Percentiles rank a stretch among this genome's conserved stretches.
Evolutionary conservation across 2,329 filamentous ascomycete genomes (phyloP).

Genomic region (Ampelomyces quisqualis): DNA sequence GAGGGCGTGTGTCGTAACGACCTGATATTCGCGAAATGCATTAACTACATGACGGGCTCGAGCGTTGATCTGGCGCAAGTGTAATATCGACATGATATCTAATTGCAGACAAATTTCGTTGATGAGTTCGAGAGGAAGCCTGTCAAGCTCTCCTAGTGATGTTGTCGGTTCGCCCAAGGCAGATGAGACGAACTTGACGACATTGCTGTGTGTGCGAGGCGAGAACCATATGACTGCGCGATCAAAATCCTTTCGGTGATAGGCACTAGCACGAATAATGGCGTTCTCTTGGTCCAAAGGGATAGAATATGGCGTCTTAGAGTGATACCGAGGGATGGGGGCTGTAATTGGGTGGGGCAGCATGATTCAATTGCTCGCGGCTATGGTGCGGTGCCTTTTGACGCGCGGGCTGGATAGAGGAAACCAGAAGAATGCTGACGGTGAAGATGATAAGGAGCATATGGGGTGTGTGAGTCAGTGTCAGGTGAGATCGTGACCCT

Average conservation of each 20-base stretch:
- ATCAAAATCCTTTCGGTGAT: constrained; percentile 33
- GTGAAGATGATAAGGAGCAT: too few relatives aligned
- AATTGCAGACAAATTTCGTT: constrained; percentile 27
- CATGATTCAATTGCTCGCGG: background rate
- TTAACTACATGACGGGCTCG: constrained; percentile 23
- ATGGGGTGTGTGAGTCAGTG: too few relatives aligned
- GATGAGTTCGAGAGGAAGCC: constrained; percentile 38
- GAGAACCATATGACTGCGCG: constrained; percentile 39
- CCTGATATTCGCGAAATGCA: constrained; percentile 27
- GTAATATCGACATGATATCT: constrained; percentile 39
- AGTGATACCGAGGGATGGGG: background rate
- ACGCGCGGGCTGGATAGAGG: too few relatives aligned
- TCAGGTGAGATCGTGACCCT: too few relatives aligned
- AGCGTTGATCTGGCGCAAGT: constrained; percentile 33
- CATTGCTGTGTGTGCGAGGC: constrained; percentile 25
- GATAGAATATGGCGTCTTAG: background rate
- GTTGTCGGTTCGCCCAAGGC: constrained; percentile 3
- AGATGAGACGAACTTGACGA: background rate
- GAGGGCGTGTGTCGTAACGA: constrained; percentile 23
- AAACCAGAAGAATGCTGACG: too few relatives aligned
- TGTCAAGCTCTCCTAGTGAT: constrained; percentile 30
- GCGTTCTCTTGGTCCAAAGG: constrained; percentile 14
- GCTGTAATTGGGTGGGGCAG: background rate
- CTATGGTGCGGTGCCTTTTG: too few relatives aligned
- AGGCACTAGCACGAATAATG: constrained; percentile 32